Conservation (phyloP, 2,329 filamentous ascomycete species). For the Trichoderma harzianum region DNA sequence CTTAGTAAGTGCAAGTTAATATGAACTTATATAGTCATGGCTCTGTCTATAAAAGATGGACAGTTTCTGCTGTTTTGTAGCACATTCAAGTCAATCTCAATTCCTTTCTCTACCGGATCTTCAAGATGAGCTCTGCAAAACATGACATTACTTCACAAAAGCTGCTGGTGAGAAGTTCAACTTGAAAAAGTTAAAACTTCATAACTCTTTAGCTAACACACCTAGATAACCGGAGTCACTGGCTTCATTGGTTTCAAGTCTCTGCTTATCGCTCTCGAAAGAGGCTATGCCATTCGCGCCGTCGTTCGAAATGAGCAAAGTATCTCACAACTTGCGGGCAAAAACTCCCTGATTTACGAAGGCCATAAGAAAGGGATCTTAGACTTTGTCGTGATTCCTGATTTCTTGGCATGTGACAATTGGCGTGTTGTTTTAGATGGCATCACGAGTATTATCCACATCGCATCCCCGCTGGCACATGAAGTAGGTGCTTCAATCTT, state of each 20-base stretch:
- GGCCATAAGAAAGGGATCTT: neutral
- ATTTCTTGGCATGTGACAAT: neutral
- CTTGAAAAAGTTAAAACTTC: neutral
- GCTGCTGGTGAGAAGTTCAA: neutral
- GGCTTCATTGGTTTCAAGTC: conserved; percentile 14
- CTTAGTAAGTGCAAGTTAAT: too few species aligned
- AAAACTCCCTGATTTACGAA: neutral
- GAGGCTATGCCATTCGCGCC: conserved; percentile 11
- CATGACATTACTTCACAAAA: neutral
- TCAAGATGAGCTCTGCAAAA: neutral
- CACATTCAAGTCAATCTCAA: neutral
- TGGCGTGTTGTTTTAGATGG: conserved; percentile 3
- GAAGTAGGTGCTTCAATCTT: neutral
- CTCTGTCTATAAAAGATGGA: neutral
- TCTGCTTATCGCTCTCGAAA: conserved; percentile 1
- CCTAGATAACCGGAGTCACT: conserved; percentile 32
- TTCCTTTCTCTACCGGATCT: neutral
- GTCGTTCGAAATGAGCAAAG: conserved; percentile 13
- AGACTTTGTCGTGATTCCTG: conserved; percentile 16
- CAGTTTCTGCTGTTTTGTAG: neutral
- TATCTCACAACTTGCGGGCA: neutral
- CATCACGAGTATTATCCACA: conserved; percentile 19
- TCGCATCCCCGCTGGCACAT: conserved; percentile 19
- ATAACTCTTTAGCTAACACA: neutral
- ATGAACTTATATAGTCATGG: too few species aligned